These are phyloP conservation scores for Suhomyces faveliae DNA, from an alignment of 805 yeast genomes.

Conservation along the genomic window DNA sequence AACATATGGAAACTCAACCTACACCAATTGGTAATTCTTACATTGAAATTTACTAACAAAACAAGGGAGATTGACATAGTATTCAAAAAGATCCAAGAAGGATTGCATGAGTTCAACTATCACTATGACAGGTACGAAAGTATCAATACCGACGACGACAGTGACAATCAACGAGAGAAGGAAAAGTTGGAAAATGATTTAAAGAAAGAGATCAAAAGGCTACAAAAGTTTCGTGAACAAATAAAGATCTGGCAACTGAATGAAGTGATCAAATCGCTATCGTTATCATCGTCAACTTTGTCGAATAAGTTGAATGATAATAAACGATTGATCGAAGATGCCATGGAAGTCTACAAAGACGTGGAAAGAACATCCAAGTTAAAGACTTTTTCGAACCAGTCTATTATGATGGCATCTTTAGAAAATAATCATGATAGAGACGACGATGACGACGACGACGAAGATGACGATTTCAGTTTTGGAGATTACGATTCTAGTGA, in stretches of 20 bases:
- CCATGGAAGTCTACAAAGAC: slow-evolving; percentile 46
- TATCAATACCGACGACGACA: slow-evolving; percentile 26
- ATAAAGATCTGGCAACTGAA: slow-evolving; percentile 46
- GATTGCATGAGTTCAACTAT: slow-evolving; percentile 44
- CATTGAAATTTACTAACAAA: slow-evolving; percentile 1
- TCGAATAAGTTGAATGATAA: slow-evolving; percentile 33
- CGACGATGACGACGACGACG: slow-evolving; percentile 28
- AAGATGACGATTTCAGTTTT: slow-evolving; percentile 13
- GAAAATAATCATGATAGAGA: slow-evolving; percentile 27
- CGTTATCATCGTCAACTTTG: slow-evolving; percentile 11
- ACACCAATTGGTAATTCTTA: background rate
- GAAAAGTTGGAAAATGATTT: slow-evolving; percentile 43
- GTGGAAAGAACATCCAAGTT: slow-evolving; percentile 43
- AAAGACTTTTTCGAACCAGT: slow-evolving; percentile 45
- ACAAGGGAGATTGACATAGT: slow-evolving; percentile 20
- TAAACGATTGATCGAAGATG: slow-evolving; percentile 41
- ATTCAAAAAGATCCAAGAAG: slow-evolving; percentile 46
- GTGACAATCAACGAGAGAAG: slow-evolving; percentile 45
- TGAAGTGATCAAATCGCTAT: slow-evolving; percentile 16
- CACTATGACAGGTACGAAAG: slow-evolving; percentile 44
- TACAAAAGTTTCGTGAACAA: slow-evolving; percentile 46
- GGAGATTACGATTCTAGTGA: slow-evolving; percentile 12
- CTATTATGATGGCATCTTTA: slow-evolving; percentile 43
- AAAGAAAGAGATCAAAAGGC: slow-evolving; percentile 45
- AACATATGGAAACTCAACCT: background rate